Evolutionary conservation across 2,329 filamentous ascomycete genomes (phyloP), one percentile per base, ranked within the genome.

Genomic region (Corinectria fuckeliana): DNA sequence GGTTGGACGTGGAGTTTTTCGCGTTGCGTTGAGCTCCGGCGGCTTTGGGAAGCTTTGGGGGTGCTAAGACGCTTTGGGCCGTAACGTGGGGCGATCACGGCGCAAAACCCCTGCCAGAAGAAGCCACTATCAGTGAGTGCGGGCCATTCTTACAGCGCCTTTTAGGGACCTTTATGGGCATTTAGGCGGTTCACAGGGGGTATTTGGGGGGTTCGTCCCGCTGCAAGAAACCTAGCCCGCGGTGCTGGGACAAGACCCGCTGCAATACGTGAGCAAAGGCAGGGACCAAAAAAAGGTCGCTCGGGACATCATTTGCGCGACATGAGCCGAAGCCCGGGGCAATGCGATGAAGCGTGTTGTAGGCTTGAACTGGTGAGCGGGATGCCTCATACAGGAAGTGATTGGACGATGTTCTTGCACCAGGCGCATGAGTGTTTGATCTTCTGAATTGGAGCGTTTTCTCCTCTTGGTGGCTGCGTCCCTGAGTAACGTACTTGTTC

Each of bases 21-120:
- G 64, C 69, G 55, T 70, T 76, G 71, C 71, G 76, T 77, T 77
- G 76, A 77, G 76, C 75, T 76, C 72, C 71, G 71, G 72, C 66
- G 70, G 67, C 69, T 67, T 69, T 71, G 61, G 72, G 72, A 65
- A 69, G 69, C 65, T 71, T 71, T 71, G 69, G 69, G 67, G 69
- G 62, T 45, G 58, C 69, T 71, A 71, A 67, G n/a, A 69, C 65
- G 16, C 16, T 62, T 69, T 49, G 25, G 68, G 67, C 26, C 11
- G 16, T 61, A 63, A 57, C 59, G 59, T 58, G 60, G 52, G 61
- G 45, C 56, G 32, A 50, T 23, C 20, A 48, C 25, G 41, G 38
- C 50, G 39, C 38, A 45, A 55, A 30, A 30, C 50, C 50, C 50
- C 56, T 54, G 56, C 50, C 38, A 55, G 30, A 53, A 39, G 23